Evolutionary conservation across 495 filamentous ascomycete genomes (phyloP).

Genomic region (Pseudoneurospora amorphoporcata): DNA sequence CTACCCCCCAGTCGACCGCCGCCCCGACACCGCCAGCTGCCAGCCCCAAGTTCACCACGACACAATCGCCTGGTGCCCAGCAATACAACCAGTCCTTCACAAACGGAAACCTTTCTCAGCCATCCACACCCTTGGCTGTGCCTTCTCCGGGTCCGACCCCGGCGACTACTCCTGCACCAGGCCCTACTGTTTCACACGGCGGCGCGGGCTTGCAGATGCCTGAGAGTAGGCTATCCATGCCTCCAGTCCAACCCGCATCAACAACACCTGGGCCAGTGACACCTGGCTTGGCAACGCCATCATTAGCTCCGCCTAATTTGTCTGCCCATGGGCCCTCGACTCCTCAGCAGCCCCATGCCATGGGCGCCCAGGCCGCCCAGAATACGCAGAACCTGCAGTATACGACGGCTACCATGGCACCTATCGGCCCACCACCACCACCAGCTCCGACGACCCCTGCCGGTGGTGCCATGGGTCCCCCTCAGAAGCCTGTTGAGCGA

Average conservation of each 20-base stretch:
- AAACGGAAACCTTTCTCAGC: background rate
- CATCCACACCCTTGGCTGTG: background rate
- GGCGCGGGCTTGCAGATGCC: background rate
- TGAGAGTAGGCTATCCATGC: background rate
- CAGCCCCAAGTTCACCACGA: background rate
- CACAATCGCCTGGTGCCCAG: background rate
- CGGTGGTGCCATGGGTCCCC: slow-evolving; percentile 63
- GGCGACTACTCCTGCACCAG: background rate
- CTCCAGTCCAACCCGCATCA: background rate
- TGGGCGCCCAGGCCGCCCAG: background rate
- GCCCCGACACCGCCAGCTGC: background rate
- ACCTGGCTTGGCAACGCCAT: background rate
- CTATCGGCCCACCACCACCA: slow-evolving; percentile 13
- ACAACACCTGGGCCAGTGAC: background rate
- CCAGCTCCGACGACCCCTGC: slow-evolving; percentile 11
- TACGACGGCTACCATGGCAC: slow-evolving; percentile 30
- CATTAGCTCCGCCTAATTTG: background rate
- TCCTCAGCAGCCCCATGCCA: background rate
- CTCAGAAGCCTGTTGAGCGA: slow-evolving; percentile 59
- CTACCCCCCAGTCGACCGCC: slow-evolving; percentile 6
- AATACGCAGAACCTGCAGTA: slow-evolving; percentile 17
- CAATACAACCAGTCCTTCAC: background rate
- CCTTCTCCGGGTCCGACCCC: background rate
- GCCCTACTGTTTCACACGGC: background rate
- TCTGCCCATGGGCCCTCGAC: background rate